These are phyloP conservation scores for Hygrophorus pudorinus DNA, from an alignment of 768 basidiomycete species.

Conservation along the genomic window DNA sequence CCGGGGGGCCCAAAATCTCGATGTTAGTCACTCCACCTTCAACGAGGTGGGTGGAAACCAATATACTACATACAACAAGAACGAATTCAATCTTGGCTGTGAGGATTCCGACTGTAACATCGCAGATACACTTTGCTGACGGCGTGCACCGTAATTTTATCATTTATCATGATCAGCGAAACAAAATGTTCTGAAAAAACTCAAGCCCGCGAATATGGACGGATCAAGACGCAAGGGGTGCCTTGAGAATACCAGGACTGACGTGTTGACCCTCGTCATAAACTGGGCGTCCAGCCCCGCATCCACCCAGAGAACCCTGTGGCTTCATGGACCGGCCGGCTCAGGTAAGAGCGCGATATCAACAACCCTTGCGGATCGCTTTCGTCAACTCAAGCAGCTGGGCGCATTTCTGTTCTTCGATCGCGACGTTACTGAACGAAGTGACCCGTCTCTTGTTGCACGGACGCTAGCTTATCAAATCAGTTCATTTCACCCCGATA, in stretches of 20 bases:
- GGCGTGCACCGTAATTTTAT: too few relatives aligned
- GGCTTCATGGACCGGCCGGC: slow-evolving; percentile 12
- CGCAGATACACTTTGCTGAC: background rate
- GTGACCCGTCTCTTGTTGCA: slow-evolving; percentile 6
- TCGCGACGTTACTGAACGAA: slow-evolving; percentile 2
- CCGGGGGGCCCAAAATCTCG: too few relatives aligned
- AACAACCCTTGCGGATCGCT: slow-evolving; percentile 8
- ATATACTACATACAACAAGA: background rate
- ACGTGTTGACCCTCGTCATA: slow-evolving; percentile 1
- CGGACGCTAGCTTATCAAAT: slow-evolving; percentile 9
- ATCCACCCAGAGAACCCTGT: slow-evolving; percentile 5
- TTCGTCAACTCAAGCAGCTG: slow-evolving; percentile 5
- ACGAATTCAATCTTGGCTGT: background rate
- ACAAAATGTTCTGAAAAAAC: background rate
- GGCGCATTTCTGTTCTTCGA: slow-evolving; percentile 12
- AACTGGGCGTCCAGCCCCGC: slow-evolving; percentile 1
- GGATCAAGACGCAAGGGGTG: slow-evolving; percentile 2
- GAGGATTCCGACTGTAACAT: background rate
- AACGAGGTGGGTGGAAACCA: background rate
- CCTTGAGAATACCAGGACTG: slow-evolving; percentile 2
- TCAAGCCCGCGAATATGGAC: slow-evolving; percentile 4
- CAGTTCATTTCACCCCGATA: background rate
- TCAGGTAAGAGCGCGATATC: slow-evolving; percentile 13
- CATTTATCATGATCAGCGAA: background rate
- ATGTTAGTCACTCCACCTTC: background rate